Base-by-base conservation (phyloP, 805 yeast species). In the Ascoidea asiatica region DNA sequence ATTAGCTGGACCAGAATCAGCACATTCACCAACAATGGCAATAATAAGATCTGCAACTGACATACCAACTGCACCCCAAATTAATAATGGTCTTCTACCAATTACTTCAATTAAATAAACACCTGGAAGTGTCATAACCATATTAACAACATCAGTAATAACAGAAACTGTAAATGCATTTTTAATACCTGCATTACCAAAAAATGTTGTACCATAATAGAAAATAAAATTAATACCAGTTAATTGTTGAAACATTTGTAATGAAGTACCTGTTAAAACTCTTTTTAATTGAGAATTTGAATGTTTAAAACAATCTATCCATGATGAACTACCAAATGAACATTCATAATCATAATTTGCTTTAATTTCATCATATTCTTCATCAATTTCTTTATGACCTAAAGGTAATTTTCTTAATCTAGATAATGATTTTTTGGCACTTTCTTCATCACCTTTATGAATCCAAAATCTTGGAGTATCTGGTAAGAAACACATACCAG, bases 401-500 rank as follows among this genome's bases (percentile, higher is more conserved):
- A 51, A 48, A 18, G 74, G 71, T 39, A 68, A 57, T 51, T 76
- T 69, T 59, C 82, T 66, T 41, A 82, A 63, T 51, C 67, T 70
- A 13, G 79, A 57, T 50, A 84, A 64, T 21, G 79, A 70, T 21
- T 63, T 55, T 29, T 73, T 64, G 2, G 89, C 90, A 39, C 70
- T 66, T n/a, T 72, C 78, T 45, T 71, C 55, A 20, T 70, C 61
- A 49, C 73, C 75, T 50, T 74, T 73, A 42, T 73, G 73, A 23
- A 85, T 79, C 48, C 62, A 73, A 62, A 63, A 85, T 54, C 95
- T 70, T 37, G 95, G 94, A 39, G 83, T 70, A 55, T 84, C 95
- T 21, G 94, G 89, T 38, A 84, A 64, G 50, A 78, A 67, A 48
- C 76, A 57, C 69, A 84, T 70, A 41, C 92, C 92, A 38, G 59